These are phyloP conservation scores for Aspergillus kassunensis DNA, from an alignment of 495 filamentous ascomycete species.

Conservation along the genomic window DNA sequence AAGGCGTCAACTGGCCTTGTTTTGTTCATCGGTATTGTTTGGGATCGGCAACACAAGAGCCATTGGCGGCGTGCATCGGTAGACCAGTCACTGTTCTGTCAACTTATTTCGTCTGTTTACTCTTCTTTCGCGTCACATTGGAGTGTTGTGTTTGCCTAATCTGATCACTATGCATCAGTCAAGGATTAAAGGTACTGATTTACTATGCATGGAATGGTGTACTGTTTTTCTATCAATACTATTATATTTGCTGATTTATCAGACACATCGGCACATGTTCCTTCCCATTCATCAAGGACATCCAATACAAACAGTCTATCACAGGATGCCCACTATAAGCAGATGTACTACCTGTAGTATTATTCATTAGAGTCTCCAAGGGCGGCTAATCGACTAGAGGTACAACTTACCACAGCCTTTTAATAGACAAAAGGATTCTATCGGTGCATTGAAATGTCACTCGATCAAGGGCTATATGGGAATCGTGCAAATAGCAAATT, in stretches of 20 bases:
- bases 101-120: not conserved
- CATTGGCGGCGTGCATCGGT: not conserved
- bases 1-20: not conserved
- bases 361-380: too few species aligned
- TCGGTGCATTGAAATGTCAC: too few species aligned
- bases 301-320: too few species aligned
- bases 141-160: not conserved
- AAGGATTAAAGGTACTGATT: conserved; percentile 2
- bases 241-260: too few species aligned
- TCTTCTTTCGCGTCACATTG: not conserved
- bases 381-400: too few species aligned
- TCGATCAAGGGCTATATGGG: too few species aligned
- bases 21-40: not conserved
- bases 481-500: not conserved
- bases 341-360: too few species aligned
- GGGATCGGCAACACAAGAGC: not conserved
- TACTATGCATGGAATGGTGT: conserved; percentile 4
- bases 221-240: not conserved
- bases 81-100: not conserved
- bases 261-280: too few species aligned
- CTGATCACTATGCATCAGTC: not conserved
- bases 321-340: too few species aligned
- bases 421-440: too few species aligned
- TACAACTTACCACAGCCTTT: too few species aligned
- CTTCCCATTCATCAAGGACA: too few species aligned